Conservation (phyloP, 768 basidiomycete species). For the Russula ochroleuca region DNA sequence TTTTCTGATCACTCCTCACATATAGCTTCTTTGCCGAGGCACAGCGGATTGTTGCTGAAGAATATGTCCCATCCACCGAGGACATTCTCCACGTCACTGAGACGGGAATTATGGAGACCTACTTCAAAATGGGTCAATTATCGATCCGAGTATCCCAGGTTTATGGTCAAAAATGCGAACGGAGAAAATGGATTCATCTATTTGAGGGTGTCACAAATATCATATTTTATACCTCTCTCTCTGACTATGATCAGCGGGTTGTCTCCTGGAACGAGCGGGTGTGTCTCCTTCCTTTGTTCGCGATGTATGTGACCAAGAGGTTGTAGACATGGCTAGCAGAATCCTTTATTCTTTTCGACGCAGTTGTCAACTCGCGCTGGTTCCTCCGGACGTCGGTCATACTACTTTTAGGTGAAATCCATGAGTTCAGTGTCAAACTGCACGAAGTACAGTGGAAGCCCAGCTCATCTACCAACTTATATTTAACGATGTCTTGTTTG, state of each 20-base stretch:
- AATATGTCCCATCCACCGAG: conserved; percentile 76
- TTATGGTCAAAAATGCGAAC: conserved; percentile 53
- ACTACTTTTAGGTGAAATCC: conserved; percentile 42
- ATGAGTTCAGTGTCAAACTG: conserved; percentile 49
- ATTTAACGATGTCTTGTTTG: neutral
- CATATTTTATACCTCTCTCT: conserved; percentile 67
- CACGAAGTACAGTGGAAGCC: conserved; percentile 32
- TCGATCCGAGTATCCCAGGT: conserved; percentile 66
- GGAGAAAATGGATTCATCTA: conserved; percentile 48
- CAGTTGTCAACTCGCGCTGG: conserved; percentile 50
- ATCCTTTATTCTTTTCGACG: conserved; percentile 47
- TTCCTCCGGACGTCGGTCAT: conserved; percentile 41
- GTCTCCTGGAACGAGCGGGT: too few species aligned
- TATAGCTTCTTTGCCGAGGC: conserved; percentile 84
- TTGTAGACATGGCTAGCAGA: conserved; percentile 44
- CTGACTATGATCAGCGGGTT: conserved; percentile 82
- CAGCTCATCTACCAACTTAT: neutral
- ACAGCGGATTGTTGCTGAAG: conserved; percentile 67
- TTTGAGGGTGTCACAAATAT: conserved; percentile 64
- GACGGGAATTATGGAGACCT: conserved; percentile 78
- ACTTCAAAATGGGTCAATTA: conserved; percentile 44
- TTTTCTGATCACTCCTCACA: conserved; percentile 30
- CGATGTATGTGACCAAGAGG: neutral
- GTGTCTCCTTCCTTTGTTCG: conserved; percentile 8
- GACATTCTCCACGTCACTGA: conserved; percentile 81